phyloP scores from a whole-genome alignment of 495 filamentous ascomycete species.

The Tetracladium setigerum region DNA sequence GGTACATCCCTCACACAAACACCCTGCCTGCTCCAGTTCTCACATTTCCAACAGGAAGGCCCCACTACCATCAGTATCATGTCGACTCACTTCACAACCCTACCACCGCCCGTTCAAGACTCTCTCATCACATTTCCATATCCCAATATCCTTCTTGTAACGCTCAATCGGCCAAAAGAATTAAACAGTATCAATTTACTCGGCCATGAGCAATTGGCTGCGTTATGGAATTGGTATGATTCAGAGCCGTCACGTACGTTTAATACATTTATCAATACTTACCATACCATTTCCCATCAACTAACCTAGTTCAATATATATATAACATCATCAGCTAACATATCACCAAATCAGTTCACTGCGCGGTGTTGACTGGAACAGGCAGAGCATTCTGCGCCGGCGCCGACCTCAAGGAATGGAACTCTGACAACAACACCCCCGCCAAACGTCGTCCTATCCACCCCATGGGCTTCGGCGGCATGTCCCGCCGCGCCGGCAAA shows the following conservation, averaged over 20 bases:
- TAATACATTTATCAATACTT: too few species aligned
- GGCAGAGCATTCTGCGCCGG: conserved; percentile 52
- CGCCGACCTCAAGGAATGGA: conserved; percentile 49
- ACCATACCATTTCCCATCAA: too few species aligned
- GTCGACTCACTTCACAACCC: conserved; percentile 8
- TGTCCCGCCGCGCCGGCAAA: conserved; percentile 44
- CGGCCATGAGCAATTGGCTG: conserved; percentile 43
- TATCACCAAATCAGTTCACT: conserved; percentile 29
- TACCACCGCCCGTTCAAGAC: conserved; percentile 10
- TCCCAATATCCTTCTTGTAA: conserved; percentile 50
- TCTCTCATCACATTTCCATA: conserved; percentile 42
- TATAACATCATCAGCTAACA: too few species aligned
- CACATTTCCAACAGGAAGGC: background rate
- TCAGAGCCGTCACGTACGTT: conserved; percentile 31
- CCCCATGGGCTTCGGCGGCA: conserved; percentile 43
- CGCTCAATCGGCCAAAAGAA: conserved; percentile 48
- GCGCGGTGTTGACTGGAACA: conserved; percentile 48
- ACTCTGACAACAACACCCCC: conserved; percentile 24
- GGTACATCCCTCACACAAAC: conserved; percentile 10
- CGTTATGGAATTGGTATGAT: conserved; percentile 53
- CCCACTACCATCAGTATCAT: background rate
- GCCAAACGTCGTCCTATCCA: conserved; percentile 22
- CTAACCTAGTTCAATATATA: too few species aligned
- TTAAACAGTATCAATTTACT: conserved; percentile 50
- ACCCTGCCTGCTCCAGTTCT: conserved; percentile 5